A percentile compares a stretch with the other conserved stretches of the same genome.
phyloP scores from a whole-genome alignment of 495 filamentous ascomycete species.

The Penicillium mononematosum region DNA sequence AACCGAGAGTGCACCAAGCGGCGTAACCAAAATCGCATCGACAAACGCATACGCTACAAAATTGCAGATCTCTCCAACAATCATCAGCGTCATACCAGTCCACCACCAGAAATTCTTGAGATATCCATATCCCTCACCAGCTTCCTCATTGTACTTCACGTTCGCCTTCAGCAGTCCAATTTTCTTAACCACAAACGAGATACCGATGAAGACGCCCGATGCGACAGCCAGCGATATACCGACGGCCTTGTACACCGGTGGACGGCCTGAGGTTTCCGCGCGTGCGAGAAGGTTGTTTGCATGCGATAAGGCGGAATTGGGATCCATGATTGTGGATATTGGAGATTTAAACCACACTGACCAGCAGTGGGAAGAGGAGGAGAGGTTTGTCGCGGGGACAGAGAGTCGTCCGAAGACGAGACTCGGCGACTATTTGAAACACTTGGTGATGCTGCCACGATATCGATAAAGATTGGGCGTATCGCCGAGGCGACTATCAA shows the following conservation, averaged over 20 bases:
- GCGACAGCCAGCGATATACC: constrained; percentile 83
- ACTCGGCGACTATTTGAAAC: constrained; percentile 31
- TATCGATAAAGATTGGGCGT: constrained; percentile 13
- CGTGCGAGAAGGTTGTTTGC: constrained; percentile 51
- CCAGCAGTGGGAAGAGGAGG: constrained; percentile 28
- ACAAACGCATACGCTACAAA: constrained; percentile 97
- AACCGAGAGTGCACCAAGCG: constrained; percentile 90
- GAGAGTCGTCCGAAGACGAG: constrained; percentile 31
- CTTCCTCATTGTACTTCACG: constrained; percentile 93
- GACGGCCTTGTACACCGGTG: constrained; percentile 76
- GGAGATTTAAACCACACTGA: constrained; percentile 20
- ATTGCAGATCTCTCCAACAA: constrained; percentile 94
- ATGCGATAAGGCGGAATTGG: constrained; percentile 31
- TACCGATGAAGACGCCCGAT: constrained; percentile 90
- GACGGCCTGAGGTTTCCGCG: constrained; percentile 44
- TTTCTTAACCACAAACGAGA: constrained; percentile 96
- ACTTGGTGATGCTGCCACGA: constrained; percentile 12
- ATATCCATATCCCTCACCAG: constrained; percentile 96
- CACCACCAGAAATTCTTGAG: constrained; percentile 97
- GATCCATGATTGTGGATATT: constrained; percentile 43
- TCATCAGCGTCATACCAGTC: constrained; percentile 96
- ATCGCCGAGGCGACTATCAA: constrained; percentile 17
- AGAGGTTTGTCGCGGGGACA: constrained; percentile 11
- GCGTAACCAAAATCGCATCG: constrained; percentile 94
- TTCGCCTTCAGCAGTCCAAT: constrained; percentile 87